Base-by-base conservation (phyloP, 2,329 filamentous ascomycete species). In the Colletotrichum brevisporum region DNA sequence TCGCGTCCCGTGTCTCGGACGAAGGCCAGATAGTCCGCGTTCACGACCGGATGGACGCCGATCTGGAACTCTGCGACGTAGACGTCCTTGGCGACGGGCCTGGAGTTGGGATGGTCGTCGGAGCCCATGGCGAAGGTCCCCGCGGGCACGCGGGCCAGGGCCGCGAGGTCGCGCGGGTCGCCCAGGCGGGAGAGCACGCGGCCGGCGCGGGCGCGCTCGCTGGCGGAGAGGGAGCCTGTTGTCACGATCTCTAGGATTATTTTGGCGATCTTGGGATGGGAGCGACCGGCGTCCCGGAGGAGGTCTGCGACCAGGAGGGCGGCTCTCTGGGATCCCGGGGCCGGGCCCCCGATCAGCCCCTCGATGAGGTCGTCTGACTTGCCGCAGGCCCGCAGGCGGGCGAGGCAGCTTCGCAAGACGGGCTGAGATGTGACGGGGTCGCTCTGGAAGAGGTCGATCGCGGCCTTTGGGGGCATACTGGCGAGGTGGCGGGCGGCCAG, bases 61-160 rank as follows among this genome's bases (percentile, higher is more conserved):
- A 67, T 63, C 0, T 36, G 51, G 16, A 67, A 67, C 18, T 24
- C 41, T 0, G 16, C 4, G 6, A 67, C 15, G 3, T 24, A 18
- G 8, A 57, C 39, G 13, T 13, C 12, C 1, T 16, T 10, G 6
- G n/a, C 2, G 24, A 36, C 31, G 31, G 59, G 59, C 1, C 47
- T 52, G 18, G 64, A 63, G 39, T 67, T 63, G 13, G 64, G 64
- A 51, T 67, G 58, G 13, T 50, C 63, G 24, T 31, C 24, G n/a
- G 64, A 67, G 4, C 64, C 64, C 59, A 67, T 63, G 5, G 15
- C 12, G 24, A 67, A 67, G 13, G 5, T 52, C 52, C 52, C 64
- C 5, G 59, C 45, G 5, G 59, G 64, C 6, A 63, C 15, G 9
- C 41, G 31, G 26, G 52, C 45, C 18, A 67, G 64, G 2, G 16